phyloP scores from a whole-genome alignment of 2,329 filamentous ascomycete species.

The Colletotrichum sp. region DNA sequence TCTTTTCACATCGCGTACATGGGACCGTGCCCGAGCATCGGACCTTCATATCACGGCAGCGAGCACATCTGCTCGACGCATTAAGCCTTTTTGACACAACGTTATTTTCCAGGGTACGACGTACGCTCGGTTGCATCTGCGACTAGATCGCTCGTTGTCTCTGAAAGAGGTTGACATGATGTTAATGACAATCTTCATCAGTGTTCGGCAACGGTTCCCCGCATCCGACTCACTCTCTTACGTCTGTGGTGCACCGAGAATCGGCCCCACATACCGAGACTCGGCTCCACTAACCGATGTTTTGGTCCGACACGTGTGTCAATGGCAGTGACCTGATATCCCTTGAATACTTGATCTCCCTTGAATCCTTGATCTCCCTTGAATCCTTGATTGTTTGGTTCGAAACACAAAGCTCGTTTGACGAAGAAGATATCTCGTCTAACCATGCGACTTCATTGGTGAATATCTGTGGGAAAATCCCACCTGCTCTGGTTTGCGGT shows the following conservation, averaged over 20 bases:
- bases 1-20: neutral
- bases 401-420: neutral
- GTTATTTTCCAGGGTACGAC: neutral
- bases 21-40: neutral
- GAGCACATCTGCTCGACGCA: neutral
- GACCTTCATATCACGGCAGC: slow-evolving; percentile 7
- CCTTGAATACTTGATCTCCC: neutral
- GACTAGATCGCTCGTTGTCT: neutral
- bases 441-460: neutral
- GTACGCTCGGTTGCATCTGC: slow-evolving; percentile 1
- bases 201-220: neutral
- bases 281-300: neutral
- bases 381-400: neutral
- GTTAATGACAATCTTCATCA: neutral
- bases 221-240: neutral
- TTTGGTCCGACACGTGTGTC: neutral
- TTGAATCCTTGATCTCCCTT: neutral
- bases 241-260: neutral
- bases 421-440: neutral
- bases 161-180: neutral
- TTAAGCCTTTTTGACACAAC: neutral
- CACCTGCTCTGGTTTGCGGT: neutral
- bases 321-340: neutral
- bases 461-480: neutral
- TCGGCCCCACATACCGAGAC: neutral